Conservation (phyloP, 331 rosid genomes). For the Phaseolus coccineus region DNA sequence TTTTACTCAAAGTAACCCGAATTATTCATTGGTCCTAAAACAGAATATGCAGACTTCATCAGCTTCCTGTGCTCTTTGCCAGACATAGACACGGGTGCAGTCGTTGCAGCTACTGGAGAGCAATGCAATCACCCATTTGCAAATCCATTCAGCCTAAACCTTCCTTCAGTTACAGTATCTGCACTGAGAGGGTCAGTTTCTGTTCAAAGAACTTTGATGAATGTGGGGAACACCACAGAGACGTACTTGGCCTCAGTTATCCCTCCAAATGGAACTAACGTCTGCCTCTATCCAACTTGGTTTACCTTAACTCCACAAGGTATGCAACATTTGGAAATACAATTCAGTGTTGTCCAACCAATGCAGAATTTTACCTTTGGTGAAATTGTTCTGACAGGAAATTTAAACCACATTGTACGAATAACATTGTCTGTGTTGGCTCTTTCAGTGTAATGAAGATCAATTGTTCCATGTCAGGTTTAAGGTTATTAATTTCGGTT, state of each 20-base stretch:
- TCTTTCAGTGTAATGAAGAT: conserved; percentile 44
- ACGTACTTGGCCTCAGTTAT: conserved; percentile 62
- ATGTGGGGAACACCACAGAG: conserved; percentile 70
- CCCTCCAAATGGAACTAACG: conserved; percentile 83
- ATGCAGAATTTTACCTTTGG: conserved; percentile 71
- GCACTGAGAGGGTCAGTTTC: conserved; percentile 57
- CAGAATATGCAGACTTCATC: conserved; percentile 73
- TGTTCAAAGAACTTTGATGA: conserved; percentile 63
- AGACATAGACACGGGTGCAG: conserved; percentile 43
- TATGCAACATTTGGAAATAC: conserved; percentile 62
- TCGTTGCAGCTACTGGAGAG: conserved; percentile 62
- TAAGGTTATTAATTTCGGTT: background rate
- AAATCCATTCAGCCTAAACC: conserved; percentile 79
- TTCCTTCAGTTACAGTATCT: conserved; percentile 81
- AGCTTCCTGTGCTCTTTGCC: conserved; percentile 86
- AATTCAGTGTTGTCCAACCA: conserved; percentile 60
- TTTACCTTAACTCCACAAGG: conserved; percentile 69
- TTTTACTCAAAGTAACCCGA: conserved; percentile 5
- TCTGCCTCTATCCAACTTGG: conserved; percentile 60
- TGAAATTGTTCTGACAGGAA: conserved; percentile 77
- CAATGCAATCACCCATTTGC: conserved; percentile 56
- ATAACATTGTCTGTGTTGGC: conserved; percentile 72
- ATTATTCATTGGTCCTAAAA: conserved; percentile 31
- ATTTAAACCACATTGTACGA: conserved; percentile 74
- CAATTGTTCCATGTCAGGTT: background rate